phyloP scores from a whole-genome alignment of 768 basidiomycete genomes.

The Obba rivulosa region DNA sequence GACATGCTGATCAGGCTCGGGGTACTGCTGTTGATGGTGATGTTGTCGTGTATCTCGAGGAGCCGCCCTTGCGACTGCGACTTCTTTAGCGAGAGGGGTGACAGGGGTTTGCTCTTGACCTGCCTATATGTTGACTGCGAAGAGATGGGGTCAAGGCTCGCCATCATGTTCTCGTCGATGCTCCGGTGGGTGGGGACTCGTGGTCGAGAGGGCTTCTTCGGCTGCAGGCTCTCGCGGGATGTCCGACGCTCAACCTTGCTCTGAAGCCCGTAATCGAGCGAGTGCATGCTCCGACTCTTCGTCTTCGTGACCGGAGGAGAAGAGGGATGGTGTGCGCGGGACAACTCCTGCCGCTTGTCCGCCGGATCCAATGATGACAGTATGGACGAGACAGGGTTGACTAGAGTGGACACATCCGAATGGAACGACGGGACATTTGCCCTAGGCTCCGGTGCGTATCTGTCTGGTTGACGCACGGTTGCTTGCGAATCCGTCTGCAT shows the following conservation, averaged over 20 bases:
- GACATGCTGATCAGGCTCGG: constrained; percentile 9
- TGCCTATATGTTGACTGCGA: constrained; percentile 26
- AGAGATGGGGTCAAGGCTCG: constrained; percentile 1
- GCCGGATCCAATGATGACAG: constrained; percentile 16
- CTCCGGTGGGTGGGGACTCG: not conserved
- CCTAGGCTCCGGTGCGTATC: constrained; percentile 6
- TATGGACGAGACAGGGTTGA: constrained; percentile 14
- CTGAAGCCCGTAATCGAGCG: constrained; percentile 10
- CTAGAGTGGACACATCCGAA: constrained; percentile 9
- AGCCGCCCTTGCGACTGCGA: constrained; percentile 23
- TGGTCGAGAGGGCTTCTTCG: constrained; percentile 33
- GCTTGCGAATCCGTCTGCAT: not conserved
- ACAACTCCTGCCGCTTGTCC: constrained; percentile 6
- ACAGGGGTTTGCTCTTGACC: constrained; percentile 44
- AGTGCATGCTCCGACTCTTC: constrained; percentile 13
- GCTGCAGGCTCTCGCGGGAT: constrained; percentile 36
- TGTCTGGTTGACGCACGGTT: constrained; percentile 5
- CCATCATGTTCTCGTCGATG: constrained; percentile 11
- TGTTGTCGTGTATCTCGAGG: constrained; percentile 11
- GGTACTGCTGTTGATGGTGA: constrained; percentile 13
- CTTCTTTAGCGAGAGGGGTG: constrained; percentile 29
- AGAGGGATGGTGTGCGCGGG: constrained; percentile 9
- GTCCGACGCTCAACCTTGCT: constrained; percentile 21
- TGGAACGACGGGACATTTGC: constrained; percentile 5
- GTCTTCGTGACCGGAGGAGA: constrained; percentile 10